Conservation (phyloP, 345 rosid genomes). For the Anastatica hierochuntica region DNA sequence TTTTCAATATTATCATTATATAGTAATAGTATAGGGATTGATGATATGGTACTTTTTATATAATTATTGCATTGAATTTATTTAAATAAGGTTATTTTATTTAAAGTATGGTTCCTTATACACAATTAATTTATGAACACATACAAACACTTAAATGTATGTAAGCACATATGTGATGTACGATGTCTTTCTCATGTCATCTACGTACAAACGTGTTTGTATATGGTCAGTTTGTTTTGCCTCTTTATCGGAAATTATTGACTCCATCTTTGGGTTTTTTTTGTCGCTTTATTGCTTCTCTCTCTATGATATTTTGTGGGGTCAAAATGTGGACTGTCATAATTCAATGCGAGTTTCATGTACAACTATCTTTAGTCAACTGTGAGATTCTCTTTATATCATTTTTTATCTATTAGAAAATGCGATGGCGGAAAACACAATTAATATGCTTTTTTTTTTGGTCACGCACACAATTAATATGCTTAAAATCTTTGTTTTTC, state of each 20-base stretch:
- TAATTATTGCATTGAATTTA: slow-evolving; percentile 1
- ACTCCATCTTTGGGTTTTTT: slow-evolving; percentile 18
- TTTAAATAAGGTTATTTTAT: too few species aligned
- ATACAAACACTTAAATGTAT: slow-evolving; percentile 12
- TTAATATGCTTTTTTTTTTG: too few species aligned
- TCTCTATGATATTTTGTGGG: slow-evolving; percentile 18
- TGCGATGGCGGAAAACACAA: too few species aligned
- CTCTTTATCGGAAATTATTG: slow-evolving; percentile 18
- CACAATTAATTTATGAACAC: slow-evolving; percentile 12
- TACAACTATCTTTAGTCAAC: slow-evolving; percentile 18
- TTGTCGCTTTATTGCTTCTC: slow-evolving; percentile 19
- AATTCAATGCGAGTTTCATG: slow-evolving; percentile 22
- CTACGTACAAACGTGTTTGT: slow-evolving; percentile 23
- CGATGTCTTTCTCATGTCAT: slow-evolving; percentile 13
- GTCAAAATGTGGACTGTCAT: slow-evolving; percentile 14
- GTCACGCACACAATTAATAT: too few species aligned
- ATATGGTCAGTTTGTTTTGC: slow-evolving; percentile 28
- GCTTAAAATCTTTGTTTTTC: too few species aligned
- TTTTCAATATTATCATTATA: background rate
- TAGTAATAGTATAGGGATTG: slow-evolving; percentile 7
- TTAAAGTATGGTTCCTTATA: background rate
- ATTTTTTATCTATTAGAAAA: too few species aligned
- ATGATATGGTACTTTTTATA: background rate
- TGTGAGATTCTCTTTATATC: slow-evolving; percentile 18
- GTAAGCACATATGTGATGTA: background rate